These are phyloP conservation scores for Cytospora paraplurivora DNA, from an alignment of 2,329 filamentous ascomycete genomes.

Conservation along the genomic window DNA sequence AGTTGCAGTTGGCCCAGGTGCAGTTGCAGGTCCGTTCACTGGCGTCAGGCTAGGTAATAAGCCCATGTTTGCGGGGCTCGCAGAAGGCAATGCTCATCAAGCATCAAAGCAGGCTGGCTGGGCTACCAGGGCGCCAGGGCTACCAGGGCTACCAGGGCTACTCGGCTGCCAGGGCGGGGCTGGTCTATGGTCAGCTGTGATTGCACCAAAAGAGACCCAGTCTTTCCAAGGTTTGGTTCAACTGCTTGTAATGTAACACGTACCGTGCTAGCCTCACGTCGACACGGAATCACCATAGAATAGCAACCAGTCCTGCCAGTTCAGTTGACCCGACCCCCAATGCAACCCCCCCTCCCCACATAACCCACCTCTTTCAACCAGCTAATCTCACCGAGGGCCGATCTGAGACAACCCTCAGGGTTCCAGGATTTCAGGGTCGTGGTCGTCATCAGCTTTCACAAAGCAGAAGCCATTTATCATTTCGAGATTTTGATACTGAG, in stretches of 20 bases:
- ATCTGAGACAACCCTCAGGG: not conserved
- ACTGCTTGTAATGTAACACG: too few species aligned
- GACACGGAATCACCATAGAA: too few species aligned
- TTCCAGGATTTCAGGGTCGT: not conserved
- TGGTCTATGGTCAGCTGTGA: too few species aligned
- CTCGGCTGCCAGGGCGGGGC: too few species aligned
- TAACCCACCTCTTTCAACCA: not conserved
- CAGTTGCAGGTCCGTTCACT: conserved; percentile 4
- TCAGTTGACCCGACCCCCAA: not conserved
- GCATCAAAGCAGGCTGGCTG: conserved; percentile 2
- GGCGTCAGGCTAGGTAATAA: conserved; percentile 1
- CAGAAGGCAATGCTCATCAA: conserved; percentile 8
- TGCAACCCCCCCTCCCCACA: not conserved
- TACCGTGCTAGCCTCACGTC: too few species aligned
- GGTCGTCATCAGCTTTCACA: not conserved
- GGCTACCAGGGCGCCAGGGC: not conserved
- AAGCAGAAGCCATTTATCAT: not conserved
- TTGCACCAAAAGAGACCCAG: too few species aligned
- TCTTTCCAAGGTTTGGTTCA: too few species aligned
- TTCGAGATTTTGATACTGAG: not conserved
- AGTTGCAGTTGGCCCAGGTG: too few species aligned
- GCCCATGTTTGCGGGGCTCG: conserved; percentile 21
- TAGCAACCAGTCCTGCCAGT: too few species aligned
- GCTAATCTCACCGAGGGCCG: not conserved
- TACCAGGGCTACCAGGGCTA: not conserved